phyloP scores from a whole-genome alignment of 139 green algal genomes.

The Zygnema cylindricum region DNA sequence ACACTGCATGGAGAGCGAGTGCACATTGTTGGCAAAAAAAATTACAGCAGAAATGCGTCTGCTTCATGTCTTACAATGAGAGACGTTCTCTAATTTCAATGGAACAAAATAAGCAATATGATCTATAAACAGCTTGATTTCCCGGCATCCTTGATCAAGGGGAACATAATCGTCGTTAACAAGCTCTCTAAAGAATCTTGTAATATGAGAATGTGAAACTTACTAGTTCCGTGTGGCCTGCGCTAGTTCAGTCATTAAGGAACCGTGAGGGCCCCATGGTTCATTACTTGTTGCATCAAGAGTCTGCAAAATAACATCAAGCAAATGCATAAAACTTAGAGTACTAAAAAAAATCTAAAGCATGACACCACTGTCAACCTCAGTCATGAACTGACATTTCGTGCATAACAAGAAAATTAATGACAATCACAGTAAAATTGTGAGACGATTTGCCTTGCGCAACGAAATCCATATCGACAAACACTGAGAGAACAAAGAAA shows the following conservation, averaged over 20 bases:
- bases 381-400: neutral
- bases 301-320: slow-evolving; percentile 31
- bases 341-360: slow-evolving; percentile 1
- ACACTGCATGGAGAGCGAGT: too few relatives aligned
- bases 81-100: too few relatives aligned
- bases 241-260: slow-evolving; percentile 65
- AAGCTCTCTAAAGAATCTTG: neutral
- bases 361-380: neutral
- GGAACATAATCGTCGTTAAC: neutral
- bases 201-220: neutral
- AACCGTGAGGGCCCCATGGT: slow-evolving; percentile 69
- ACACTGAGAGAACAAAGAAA: neutral
- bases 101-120: too few relatives aligned
- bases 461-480: neutral
- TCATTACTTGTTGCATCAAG: slow-evolving; percentile 70
- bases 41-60: too few relatives aligned
- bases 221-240: slow-evolving; percentile 44
- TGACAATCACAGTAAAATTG: neutral
- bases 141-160: too few relatives aligned
- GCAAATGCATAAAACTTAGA: too few relatives aligned
- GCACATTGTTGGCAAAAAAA: too few relatives aligned
- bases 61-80: too few relatives aligned
- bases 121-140: too few relatives aligned
- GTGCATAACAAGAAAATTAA: neutral
- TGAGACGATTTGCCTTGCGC: neutral